Percentiles rank a stretch among this genome's conserved stretches.
phyloP scores from a whole-genome alignment of 306 rosid genomes.

The Cajanus cajan region DNA sequence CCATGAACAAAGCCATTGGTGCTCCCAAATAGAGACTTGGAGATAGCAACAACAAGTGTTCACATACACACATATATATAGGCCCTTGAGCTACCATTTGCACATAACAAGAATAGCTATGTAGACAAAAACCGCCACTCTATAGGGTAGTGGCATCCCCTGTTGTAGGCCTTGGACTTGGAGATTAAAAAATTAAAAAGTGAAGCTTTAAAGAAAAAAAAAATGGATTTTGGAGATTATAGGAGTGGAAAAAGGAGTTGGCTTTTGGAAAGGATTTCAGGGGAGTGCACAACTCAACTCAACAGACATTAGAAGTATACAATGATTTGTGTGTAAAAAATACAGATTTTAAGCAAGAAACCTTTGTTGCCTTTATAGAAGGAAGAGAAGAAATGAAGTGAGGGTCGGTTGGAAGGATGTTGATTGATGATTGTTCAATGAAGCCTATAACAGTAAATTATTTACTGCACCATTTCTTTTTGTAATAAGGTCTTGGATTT shows the following conservation, averaged over 20 bases:
- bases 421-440: slow-evolving; percentile 45
- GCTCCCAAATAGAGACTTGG: slow-evolving; percentile 32
- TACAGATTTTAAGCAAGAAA: slow-evolving; percentile 26
- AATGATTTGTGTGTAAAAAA: slow-evolving; percentile 20
- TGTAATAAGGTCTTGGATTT: slow-evolving; percentile 19
- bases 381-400: slow-evolving; percentile 30
- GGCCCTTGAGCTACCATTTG: slow-evolving; percentile 47
- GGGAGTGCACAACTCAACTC: slow-evolving; percentile 31
- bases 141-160: slow-evolving; percentile 59
- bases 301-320: slow-evolving; percentile 8
- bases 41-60: slow-evolving; percentile 35
- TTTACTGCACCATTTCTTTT: slow-evolving; percentile 31
- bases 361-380: slow-evolving; percentile 27
- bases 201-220: neutral
- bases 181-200: slow-evolving; percentile 14
- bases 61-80: slow-evolving; percentile 52
- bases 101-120: slow-evolving; percentile 24
- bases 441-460: slow-evolving; percentile 32
- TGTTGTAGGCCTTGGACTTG: slow-evolving; percentile 41
- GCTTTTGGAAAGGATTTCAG: slow-evolving; percentile 34
- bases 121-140: slow-evolving; percentile 63
- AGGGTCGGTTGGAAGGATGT: slow-evolving; percentile 45
- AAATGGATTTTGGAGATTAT: neutral
- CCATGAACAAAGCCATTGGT: slow-evolving; percentile 73
- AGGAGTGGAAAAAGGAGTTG: slow-evolving; percentile 21